A percentile compares a stretch with the other conserved stretches of the same genome.
Evolutionary conservation across 352 stramenopile genomes (phyloP).

Genomic region (Globisporangium camurandrum): DNA sequence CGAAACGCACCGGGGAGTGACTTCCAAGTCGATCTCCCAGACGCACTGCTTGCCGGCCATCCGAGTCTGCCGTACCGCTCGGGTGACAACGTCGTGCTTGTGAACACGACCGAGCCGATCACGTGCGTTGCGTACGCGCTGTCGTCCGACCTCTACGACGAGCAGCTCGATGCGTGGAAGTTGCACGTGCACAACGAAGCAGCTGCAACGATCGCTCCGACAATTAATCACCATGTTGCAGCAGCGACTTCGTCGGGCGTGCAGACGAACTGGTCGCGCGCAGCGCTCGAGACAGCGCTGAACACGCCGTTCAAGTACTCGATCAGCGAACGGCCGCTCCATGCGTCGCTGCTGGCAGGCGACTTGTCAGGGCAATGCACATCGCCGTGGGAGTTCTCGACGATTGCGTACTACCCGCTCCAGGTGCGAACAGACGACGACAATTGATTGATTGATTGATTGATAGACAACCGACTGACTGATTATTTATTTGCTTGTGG

Average conservation of each 20-base stretch:
- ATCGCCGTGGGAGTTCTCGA: slow-evolving; percentile 63
- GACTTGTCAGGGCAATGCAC: slow-evolving; percentile 21
- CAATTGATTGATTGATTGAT: too few species aligned
- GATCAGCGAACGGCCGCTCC: slow-evolving; percentile 45
- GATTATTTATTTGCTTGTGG: not conserved
- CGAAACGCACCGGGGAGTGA: slow-evolving; percentile 54
- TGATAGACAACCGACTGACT: not conserved
- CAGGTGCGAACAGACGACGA: too few species aligned
- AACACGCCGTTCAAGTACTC: slow-evolving; percentile 61
- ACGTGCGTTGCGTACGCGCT: slow-evolving; percentile 95
- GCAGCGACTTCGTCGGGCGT: slow-evolving; percentile 3
- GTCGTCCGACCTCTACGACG: slow-evolving; percentile 85
- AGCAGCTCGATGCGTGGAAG: slow-evolving; percentile 63
- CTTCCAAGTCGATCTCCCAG: slow-evolving; percentile 64
- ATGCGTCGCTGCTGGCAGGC: slow-evolving; percentile 46
- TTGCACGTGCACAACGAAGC: slow-evolving; percentile 41
- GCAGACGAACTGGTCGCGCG: slow-evolving; percentile 63
- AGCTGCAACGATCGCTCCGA: slow-evolving; percentile 14
- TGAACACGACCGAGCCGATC: slow-evolving; percentile 91
- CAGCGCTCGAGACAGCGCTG: slow-evolving; percentile 42
- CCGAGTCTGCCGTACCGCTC: slow-evolving; percentile 86
- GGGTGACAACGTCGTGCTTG: slow-evolving; percentile 85
- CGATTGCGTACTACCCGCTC: slow-evolving; percentile 66
- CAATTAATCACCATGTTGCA: not conserved
- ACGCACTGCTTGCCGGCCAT: slow-evolving; percentile 64